Evolutionary conservation across 345 rosid genomes (phyloP).

Genomic region (Eucalyptus shirleyi): DNA sequence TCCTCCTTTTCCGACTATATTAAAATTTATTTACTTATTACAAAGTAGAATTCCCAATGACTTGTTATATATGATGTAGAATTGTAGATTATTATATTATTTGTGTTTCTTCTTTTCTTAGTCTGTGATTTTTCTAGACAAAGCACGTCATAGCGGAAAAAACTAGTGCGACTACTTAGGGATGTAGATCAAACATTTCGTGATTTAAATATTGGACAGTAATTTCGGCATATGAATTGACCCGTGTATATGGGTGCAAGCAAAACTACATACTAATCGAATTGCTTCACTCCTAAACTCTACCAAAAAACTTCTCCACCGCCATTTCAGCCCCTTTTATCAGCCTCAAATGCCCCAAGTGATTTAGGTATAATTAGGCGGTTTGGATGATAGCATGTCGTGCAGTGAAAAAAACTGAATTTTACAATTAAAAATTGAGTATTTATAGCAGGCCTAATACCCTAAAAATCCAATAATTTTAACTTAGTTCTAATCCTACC

Average conservation of each 20-base stretch:
- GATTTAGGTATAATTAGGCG: too few species aligned
- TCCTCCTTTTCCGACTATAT: background rate
- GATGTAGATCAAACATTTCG: background rate
- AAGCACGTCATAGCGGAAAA: background rate
- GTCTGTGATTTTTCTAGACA: background rate
- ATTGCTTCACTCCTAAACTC: background rate
- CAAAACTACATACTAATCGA: background rate
- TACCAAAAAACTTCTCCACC: too few species aligned
- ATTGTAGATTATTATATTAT: background rate
- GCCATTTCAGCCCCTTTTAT: too few species aligned
- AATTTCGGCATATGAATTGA: background rate
- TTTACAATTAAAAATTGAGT: background rate
- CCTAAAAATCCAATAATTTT: too few species aligned
- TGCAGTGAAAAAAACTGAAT: too few species aligned
- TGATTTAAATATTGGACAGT: background rate
- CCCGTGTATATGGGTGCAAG: background rate
- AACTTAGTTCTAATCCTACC: too few species aligned
- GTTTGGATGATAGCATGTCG: background rate
- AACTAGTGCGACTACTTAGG: background rate
- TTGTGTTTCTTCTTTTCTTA: background rate
- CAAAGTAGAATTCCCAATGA: background rate
- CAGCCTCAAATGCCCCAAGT: too few species aligned
- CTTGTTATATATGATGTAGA: too few species aligned
- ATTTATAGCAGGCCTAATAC: background rate
- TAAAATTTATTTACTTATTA: background rate